Evolutionary conservation across 192 early-diverging fungal species (phyloP).

Genomic region (Ramicandelaber brevisporus): DNA sequence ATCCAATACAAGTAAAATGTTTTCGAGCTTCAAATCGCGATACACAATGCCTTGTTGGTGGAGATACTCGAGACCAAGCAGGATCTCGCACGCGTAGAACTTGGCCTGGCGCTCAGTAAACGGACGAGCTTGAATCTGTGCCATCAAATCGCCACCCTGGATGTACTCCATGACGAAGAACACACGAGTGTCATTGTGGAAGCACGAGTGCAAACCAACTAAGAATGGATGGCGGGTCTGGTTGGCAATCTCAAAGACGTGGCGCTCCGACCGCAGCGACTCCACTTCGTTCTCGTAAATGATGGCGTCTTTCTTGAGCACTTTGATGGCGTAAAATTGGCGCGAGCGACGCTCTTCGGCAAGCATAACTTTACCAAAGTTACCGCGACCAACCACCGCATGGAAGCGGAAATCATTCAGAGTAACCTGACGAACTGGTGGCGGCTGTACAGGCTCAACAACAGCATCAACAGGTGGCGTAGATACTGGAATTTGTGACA

Average conservation of each 20-base stretch:
- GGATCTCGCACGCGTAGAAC: constrained; percentile 89
- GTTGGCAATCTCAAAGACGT: constrained; percentile 80
- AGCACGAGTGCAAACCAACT: constrained; percentile 86
- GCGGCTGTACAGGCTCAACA: constrained; percentile 9
- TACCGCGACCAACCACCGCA: constrained; percentile 90
- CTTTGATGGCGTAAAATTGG: constrained; percentile 87
- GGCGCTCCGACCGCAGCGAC: constrained; percentile 78
- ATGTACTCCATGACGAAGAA: constrained; percentile 99
- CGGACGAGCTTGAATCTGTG: constrained; percentile 83
- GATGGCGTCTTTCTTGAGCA: constrained; percentile 93
- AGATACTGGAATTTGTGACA: no score
- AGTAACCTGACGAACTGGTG: constrained; percentile 42
- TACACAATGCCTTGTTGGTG: constrained; percentile 86
- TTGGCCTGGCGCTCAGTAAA: constrained; percentile 82
- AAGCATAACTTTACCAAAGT: constrained; percentile 99
- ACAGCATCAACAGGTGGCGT: no score
- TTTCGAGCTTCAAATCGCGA: constrained; percentile 92
- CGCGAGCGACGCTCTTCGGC: constrained; percentile 69
- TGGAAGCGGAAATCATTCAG: constrained; percentile 85
- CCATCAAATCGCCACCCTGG: constrained; percentile 92
- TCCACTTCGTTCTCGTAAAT: constrained; percentile 96
- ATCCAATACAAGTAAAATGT: constrained; percentile 70
- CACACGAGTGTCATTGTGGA: constrained; percentile 80
- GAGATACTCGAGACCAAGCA: constrained; percentile 87
- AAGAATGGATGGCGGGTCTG: constrained; percentile 82